Evolutionary conservation across 305 asterid genomes (phyloP).

Genomic region (Euphrasia arctica): DNA sequence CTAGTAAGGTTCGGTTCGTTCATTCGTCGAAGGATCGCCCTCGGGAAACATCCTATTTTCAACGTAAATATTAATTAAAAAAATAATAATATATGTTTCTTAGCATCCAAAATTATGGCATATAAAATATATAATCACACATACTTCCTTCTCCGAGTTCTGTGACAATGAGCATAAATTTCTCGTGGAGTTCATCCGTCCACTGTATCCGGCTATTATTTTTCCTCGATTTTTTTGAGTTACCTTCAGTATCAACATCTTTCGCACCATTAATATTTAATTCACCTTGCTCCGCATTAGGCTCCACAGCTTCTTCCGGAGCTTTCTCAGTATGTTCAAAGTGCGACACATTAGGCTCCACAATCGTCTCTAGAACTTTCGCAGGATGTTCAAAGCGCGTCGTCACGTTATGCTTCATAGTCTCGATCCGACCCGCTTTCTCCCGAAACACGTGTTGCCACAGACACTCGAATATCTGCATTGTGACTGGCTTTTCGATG

Average conservation of each 20-base stretch:
- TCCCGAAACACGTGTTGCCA: constrained; percentile 46
- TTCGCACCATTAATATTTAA: background rate
- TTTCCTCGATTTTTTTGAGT: constrained; percentile 13
- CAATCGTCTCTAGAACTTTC: background rate
- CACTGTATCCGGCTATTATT: constrained; percentile 49
- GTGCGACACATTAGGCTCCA: background rate
- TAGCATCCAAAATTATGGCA: background rate
- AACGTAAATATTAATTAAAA: background rate
- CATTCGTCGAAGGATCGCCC: constrained; percentile 46
- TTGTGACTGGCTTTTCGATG: constrained; percentile 34
- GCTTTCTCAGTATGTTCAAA: background rate
- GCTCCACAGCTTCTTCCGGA: background rate
- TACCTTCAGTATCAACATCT: background rate
- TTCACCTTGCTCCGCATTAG: background rate
- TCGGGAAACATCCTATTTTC: constrained; percentile 46
- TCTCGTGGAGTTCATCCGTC: constrained; percentile 50
- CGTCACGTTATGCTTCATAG: no score
- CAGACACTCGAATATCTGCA: constrained; percentile 25
- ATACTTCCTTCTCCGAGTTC: constrained; percentile 69
- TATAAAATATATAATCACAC: background rate
- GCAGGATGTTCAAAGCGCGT: background rate
- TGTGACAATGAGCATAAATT: constrained; percentile 37
- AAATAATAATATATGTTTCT: background rate
- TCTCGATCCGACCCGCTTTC: no score
- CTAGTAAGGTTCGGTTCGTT: constrained; percentile 52